Evolutionary conservation across 176 grass and related monocot genomes (phyloP).

Genomic region (Eleusine indica): DNA sequence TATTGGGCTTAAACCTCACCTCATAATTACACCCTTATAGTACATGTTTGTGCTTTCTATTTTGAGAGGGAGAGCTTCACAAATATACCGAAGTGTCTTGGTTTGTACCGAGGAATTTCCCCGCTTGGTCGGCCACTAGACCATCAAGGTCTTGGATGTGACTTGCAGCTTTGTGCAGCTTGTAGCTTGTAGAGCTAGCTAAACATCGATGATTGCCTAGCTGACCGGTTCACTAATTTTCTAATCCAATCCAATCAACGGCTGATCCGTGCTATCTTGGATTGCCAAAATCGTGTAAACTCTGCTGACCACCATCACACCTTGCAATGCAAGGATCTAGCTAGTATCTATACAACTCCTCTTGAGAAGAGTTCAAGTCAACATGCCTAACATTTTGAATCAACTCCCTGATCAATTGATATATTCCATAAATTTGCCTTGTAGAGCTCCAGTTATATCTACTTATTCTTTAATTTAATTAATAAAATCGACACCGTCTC

Average conservation of each 20-base stretch:
- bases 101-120: neutral
- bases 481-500: too few species aligned
- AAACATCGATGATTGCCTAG: slow-evolving; percentile 6
- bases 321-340: slow-evolving; percentile 10
- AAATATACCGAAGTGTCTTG: neutral
- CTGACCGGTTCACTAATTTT: neutral
- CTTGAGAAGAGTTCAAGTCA: neutral
- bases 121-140: neutral
- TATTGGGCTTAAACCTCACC: neutral
- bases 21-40: neutral
- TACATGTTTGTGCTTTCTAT: too few species aligned
- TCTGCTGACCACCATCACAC: neutral
- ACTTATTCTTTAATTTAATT: too few species aligned
- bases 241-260: neutral
- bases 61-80: too few species aligned
- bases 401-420: neutral
- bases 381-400: neutral
- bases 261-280: slow-evolving; percentile 15
- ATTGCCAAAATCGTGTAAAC: slow-evolving; percentile 35
- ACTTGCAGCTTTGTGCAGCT: neutral
- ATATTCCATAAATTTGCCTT: neutral
- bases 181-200: neutral
- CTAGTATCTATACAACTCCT: neutral
- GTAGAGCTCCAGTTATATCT: too few species aligned
- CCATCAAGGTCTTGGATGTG: neutral